These are phyloP conservation scores for Thraustochytrium aureum DNA, from an alignment of 352 stramenopile genomes.

Conservation along the genomic window DNA sequence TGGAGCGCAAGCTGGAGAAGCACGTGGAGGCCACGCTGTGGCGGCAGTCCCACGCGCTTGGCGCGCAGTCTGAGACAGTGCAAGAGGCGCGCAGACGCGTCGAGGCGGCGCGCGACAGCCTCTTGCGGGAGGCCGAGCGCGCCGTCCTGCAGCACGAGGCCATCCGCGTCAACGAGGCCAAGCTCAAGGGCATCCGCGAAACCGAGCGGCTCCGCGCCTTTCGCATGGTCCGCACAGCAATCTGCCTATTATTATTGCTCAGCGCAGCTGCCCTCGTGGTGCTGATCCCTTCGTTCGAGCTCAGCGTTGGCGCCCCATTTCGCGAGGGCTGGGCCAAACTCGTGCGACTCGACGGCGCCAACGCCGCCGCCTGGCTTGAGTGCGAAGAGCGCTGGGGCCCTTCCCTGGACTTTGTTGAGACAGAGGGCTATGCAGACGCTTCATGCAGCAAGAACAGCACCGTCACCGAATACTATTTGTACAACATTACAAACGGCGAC, in stretches of 20 bases:
- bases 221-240: not conserved
- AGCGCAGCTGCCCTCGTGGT: not conserved
- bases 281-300: not conserved
- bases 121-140: slow-evolving; percentile 42
- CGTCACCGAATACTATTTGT: slow-evolving; percentile 18
- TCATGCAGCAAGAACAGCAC: not conserved
- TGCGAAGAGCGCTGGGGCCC: slow-evolving; percentile 28
- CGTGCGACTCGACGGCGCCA: not conserved
- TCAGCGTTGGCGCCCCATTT: not conserved
- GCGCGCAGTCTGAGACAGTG: not conserved
- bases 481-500: slow-evolving; percentile 43
- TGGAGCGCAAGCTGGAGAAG: slow-evolving; percentile 43
- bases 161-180: slow-evolving; percentile 2
- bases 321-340: not conserved
- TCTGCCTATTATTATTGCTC: not conserved
- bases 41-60: slow-evolving; percentile 32
- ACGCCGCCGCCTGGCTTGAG: not conserved
- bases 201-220: not conserved
- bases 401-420: slow-evolving; percentile 22
- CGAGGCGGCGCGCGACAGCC: not conserved
- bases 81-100: not conserved
- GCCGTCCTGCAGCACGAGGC: slow-evolving; percentile 9
- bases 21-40: slow-evolving; percentile 20
- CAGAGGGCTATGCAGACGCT: not conserved
- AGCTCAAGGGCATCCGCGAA: not conserved